These are phyloP conservation scores for Simplicillium sp. DNA, from an alignment of 2,329 filamentous ascomycete genomes.

Conservation along the genomic window DNA sequence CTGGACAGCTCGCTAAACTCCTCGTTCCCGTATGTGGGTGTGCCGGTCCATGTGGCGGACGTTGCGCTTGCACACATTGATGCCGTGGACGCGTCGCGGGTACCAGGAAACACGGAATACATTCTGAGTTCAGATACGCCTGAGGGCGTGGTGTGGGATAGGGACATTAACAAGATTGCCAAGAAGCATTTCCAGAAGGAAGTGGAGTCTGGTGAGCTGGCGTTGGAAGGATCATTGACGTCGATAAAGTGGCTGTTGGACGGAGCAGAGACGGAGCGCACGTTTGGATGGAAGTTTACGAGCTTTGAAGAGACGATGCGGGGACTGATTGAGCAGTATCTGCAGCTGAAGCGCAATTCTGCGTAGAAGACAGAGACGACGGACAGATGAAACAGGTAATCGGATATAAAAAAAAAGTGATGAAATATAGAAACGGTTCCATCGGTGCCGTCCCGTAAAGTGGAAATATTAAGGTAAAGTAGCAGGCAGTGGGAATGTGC, in stretches of 20 bases:
- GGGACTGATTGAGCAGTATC: constrained; percentile 8
- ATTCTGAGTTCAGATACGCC: constrained; percentile 1
- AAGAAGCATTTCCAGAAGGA: constrained; percentile 4
- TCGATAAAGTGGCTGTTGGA: constrained; percentile 7
- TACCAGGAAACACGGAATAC: constrained; percentile 9
- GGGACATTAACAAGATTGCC: constrained; percentile 2
- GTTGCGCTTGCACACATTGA: constrained; percentile 10
- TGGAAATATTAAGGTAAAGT: too few species aligned
- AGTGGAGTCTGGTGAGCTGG: constrained; percentile 2
- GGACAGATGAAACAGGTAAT: too few species aligned
- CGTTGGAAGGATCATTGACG: constrained; percentile 4
- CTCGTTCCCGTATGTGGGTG: constrained; percentile 9
- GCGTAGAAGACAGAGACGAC: too few species aligned
- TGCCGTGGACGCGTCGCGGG: constrained; percentile 3
- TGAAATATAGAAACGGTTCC: too few species aligned
- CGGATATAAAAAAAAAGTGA: too few species aligned
- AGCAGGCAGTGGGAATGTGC: too few species aligned
- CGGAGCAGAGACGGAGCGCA: constrained; percentile 1
- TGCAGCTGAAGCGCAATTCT: constrained; percentile 4
- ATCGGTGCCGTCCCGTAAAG: too few species aligned
- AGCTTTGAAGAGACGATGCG: constrained; percentile 8
- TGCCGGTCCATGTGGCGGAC: constrained; percentile 8
- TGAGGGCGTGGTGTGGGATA: constrained; percentile 7
- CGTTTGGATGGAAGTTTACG: constrained; percentile 8
- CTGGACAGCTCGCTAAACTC: constrained; percentile 4